A percentile compares a stretch with the other conserved stretches of the same genome.
Conservation (phyloP, 345 rosid species). For the Hirschfeldia incana region DNA sequence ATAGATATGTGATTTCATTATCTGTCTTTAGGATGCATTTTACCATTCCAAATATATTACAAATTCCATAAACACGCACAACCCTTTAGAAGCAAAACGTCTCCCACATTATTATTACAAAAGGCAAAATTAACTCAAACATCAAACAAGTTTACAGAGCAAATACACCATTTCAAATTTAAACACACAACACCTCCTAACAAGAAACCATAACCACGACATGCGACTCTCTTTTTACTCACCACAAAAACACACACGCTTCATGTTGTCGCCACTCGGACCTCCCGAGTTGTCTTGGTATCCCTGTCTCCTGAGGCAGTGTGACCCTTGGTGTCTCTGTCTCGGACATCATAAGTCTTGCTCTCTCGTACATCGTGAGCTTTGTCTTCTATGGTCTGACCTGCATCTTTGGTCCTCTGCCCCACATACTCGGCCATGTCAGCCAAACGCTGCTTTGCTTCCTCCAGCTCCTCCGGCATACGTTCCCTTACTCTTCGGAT, state of each 20-base stretch:
- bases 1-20: neutral
- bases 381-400: conserved; percentile 55
- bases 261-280: conserved; percentile 37
- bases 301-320: conserved; percentile 18
- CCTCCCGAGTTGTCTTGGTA: conserved; percentile 36
- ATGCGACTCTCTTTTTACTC: conserved; percentile 9
- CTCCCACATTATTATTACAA: conserved; percentile 25
- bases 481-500: conserved; percentile 40
- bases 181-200: conserved; percentile 9
- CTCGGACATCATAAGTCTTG: conserved; percentile 22
- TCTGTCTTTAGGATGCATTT: neutral
- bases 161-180: conserved; percentile 1
- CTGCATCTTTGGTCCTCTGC: conserved; percentile 67
- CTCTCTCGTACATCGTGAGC: conserved; percentile 52
- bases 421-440: conserved; percentile 52
- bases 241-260: neutral
- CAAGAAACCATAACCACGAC: conserved; percentile 10
- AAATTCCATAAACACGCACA: neutral
- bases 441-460: conserved; percentile 49
- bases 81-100: conserved; percentile 12
- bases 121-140: neutral
- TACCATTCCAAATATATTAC: neutral
- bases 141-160: conserved; percentile 9
- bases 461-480: conserved; percentile 52
- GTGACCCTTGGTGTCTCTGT: conserved; percentile 28